Conservation (phyloP, 2,329 filamentous ascomycete genomes). For the Fusarium sp. region DNA sequence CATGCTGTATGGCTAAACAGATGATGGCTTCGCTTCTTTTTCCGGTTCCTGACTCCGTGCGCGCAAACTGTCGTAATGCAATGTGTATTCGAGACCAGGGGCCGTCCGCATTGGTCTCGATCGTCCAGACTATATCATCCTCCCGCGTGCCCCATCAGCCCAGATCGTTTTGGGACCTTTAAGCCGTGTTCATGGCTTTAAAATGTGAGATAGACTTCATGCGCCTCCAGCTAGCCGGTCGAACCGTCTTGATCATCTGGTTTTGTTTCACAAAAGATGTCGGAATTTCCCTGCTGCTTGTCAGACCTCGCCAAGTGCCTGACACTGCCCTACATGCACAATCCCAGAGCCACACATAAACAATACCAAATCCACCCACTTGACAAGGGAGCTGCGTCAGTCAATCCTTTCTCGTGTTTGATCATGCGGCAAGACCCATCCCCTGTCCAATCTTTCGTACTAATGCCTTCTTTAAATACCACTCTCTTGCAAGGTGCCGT, state of each 20-base stretch:
- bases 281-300: constrained; percentile 14
- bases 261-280: constrained; percentile 10
- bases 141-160: not conserved
- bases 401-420: not conserved
- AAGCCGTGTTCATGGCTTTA: constrained; percentile 9
- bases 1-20: not conserved
- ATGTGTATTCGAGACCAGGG: constrained; percentile 11
- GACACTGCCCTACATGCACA: constrained; percentile 1
- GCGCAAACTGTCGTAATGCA: constrained; percentile 17
- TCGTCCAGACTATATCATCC: constrained; percentile 1
- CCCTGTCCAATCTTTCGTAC: constrained; percentile 81
- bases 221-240: constrained; percentile 20
- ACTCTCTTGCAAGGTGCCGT: constrained; percentile 78
- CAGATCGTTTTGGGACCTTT: constrained; percentile 6
- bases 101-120: constrained; percentile 18
- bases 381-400: constrained; percentile 9
- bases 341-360: constrained; percentile 18
- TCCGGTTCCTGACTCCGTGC: constrained; percentile 31
- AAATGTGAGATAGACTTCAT: constrained; percentile 18
- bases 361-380: constrained; percentile 33
- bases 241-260: not conserved
- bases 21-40: constrained; percentile 23
- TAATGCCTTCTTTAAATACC: constrained; percentile 85
- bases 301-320: constrained; percentile 13
- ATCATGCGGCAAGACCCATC: constrained; percentile 70